These are phyloP conservation scores for Kwoniella mangroviensis DNA, from an alignment of 768 basidiomycete species.

Conservation along the genomic window DNA sequence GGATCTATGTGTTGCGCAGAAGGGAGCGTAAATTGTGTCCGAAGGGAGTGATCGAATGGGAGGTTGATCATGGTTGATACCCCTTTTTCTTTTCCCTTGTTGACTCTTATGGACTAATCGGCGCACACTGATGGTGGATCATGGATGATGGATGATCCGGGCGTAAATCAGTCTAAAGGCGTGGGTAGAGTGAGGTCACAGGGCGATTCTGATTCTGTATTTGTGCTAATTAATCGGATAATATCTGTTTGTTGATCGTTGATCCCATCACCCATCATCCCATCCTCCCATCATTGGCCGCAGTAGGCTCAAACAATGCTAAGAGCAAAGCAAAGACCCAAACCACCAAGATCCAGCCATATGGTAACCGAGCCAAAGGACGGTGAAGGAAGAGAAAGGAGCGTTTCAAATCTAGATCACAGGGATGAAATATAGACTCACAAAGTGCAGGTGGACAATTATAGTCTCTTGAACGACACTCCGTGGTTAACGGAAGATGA, in stretches of 20 bases:
- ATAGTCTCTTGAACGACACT: not conserved
- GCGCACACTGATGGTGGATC: not conserved
- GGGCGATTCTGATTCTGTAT: not conserved
- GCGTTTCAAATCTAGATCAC: not conserved
- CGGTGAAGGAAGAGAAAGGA: not conserved
- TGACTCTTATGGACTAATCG: not conserved
- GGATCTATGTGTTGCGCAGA: not conserved
- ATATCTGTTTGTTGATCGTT: not conserved
- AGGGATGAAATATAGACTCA: constrained; percentile 1
- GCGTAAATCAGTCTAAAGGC: constrained; percentile 6
- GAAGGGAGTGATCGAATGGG: constrained; percentile 7
- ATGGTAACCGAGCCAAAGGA: constrained; percentile 1
- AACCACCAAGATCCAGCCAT: constrained; percentile 4
- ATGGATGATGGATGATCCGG: constrained; percentile 12
- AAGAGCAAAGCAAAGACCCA: not conserved
- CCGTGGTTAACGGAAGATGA: not conserved
- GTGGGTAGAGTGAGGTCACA: constrained; percentile 10
- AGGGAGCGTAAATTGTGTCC: constrained; percentile 2
- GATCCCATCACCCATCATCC: not conserved
- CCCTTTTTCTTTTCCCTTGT: constrained; percentile 6
- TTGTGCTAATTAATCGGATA: constrained; percentile 1
- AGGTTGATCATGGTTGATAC: constrained; percentile 15
- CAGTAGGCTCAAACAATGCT: not conserved
- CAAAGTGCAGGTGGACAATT: not conserved
- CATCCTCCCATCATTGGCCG: not conserved